A percentile compares a stretch with the other conserved stretches of the same genome.
phyloP scores from a whole-genome alignment of 805 yeast genomes.

The Brettanomyces nanus region DNA sequence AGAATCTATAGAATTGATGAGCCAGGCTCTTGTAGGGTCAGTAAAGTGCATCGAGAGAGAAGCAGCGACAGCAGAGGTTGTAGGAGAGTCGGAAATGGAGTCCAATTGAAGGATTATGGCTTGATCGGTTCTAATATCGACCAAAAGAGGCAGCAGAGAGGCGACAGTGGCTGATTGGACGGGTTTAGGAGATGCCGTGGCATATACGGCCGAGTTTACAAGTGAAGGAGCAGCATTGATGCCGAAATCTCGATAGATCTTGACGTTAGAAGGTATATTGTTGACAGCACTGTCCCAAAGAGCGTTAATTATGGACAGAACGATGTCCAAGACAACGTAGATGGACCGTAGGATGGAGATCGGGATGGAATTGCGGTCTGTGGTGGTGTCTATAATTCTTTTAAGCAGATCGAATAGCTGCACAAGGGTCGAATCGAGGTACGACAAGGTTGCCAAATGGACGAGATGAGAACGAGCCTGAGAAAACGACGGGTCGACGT shows the following conservation, averaged over 20 bases:
- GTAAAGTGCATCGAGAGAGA: neutral
- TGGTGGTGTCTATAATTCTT: too few species aligned
- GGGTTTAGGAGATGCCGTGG: neutral
- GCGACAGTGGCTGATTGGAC: neutral
- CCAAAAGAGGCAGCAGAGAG: neutral
- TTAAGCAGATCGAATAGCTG: too few species aligned
- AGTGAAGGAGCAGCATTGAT: constrained; percentile 7
- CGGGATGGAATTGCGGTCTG: too few species aligned
- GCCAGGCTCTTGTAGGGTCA: neutral
- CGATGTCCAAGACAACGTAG: constrained; percentile 28
- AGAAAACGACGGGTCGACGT: constrained; percentile 28
- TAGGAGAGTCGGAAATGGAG: constrained; percentile 1
- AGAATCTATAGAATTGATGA: constrained; percentile 28
- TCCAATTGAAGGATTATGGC: neutral
- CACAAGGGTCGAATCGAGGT: constrained; percentile 24
- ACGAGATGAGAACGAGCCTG: constrained; percentile 27
- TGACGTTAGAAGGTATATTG: neutral
- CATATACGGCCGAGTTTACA: constrained; percentile 3
- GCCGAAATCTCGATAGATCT: constrained; percentile 7
- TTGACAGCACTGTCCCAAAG: constrained; percentile 12
- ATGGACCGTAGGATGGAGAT: constrained; percentile 24
- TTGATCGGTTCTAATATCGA: neutral
- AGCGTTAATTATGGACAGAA: constrained; percentile 26
- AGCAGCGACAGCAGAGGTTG: neutral
- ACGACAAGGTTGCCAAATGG: constrained; percentile 21